Evolutionary conservation across 768 basidiomycete genomes (phyloP), one percentile per base, ranked within the genome.

Genomic region (Amylocystis lapponica): DNA sequence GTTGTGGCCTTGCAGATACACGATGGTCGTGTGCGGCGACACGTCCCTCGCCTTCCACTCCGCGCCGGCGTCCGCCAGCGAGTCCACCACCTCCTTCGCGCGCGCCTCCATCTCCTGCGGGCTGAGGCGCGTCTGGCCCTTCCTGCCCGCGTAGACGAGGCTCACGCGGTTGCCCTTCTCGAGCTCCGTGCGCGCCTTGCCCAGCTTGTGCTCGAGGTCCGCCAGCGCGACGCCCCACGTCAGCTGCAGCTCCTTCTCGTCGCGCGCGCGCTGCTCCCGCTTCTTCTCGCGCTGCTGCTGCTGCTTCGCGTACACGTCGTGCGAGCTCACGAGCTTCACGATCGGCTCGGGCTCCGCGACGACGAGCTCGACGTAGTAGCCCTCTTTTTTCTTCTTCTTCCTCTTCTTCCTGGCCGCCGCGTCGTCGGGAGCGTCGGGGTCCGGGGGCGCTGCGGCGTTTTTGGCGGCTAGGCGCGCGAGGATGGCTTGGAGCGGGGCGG

Each of bases 221-320:
- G 70, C 75, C 23, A 58, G 49, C 6, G 66, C 76, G 11, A 80
- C 74, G 2, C 67, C 69, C 84, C 86, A 91, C 11, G 80, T 78
- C 35, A 91, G 55, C 62, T 85, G 82, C 4, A 87, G 66, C 65
- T 86, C 81, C 66, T 88, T 89, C 41, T 65, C 56, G 49, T 63
- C 64, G 47, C 55, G 57, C 19, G 56, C 50, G 9, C 43, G 54
- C 34, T 52, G 50, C 37, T 52, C 65, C 49, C 67, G 69, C 39
- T 59, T 62, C 49, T 66, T 65, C 32, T 58, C 59, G 45, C 64
- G 61, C 38, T 60, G 51, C 43, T 65, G 61, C 47, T 63, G 66
- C 16, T 65, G 57, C 48, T 66, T 67, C 29, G 62, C 63, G 44
- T 65, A 66, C 29, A 65, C 62, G 26, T 64, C 69, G 47, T 68